A percentile compares a stretch with the other conserved stretches of the same genome.
phyloP scores from a whole-genome alignment of 2,329 filamentous ascomycete species.

The Scortechinia acanthostroma region DNA sequence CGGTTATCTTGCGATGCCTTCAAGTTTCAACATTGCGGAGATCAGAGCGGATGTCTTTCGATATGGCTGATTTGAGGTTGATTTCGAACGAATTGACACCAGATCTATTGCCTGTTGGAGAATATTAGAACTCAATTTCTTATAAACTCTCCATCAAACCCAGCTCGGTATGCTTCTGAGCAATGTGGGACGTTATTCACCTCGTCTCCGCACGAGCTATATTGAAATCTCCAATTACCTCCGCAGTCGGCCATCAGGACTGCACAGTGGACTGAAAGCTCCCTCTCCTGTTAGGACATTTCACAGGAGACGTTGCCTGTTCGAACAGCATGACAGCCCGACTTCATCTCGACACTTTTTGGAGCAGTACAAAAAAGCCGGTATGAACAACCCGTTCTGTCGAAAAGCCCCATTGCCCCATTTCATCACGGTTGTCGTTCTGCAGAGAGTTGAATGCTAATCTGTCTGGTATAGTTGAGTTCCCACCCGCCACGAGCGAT shows the following conservation, averaged over 20 bases:
- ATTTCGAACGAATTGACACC: no score
- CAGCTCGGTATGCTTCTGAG: no score
- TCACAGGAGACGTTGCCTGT: background rate
- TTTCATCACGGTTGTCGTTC: no score
- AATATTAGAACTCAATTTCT: background rate
- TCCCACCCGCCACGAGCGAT: constrained; percentile 2
- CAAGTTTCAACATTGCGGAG: no score
- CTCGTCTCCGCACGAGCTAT: background rate
- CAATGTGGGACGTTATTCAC: background rate
- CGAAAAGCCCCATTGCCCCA: no score
- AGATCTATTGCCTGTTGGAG: background rate
- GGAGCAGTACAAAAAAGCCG: background rate
- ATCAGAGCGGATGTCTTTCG: background rate
- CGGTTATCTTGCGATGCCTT: no score
- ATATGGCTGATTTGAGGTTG: background rate
- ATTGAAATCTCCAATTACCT: background rate
- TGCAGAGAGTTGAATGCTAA: no score
- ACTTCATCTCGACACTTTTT: background rate
- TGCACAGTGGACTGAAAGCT: background rate
- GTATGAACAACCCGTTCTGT: no score
- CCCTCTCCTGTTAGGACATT: background rate
- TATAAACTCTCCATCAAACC: background rate
- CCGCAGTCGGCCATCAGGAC: background rate
- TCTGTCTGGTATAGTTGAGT: background rate
- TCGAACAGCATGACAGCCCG: background rate